Base-by-base conservation (phyloP, 371 early-diverging fungal genomes). In the Mucor plumbeus region DNA sequence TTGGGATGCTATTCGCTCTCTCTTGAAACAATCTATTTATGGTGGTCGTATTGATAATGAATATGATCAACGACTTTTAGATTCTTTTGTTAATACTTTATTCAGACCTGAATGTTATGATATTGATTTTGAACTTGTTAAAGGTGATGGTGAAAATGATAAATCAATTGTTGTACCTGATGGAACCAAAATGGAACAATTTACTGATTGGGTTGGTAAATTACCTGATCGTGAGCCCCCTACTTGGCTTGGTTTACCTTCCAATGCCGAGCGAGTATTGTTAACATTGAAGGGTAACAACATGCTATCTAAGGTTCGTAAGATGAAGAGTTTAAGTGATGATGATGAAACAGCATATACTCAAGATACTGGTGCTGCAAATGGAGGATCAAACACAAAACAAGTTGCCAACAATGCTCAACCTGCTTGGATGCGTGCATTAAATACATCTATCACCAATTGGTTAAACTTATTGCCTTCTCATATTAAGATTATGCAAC, bases 41-140 rank as follows among this genome's bases (percentile, higher is more conserved):
- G 99, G 99, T 74, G 98, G 97, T 47, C 92, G 97, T 65, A 92
- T 99, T 66, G 99, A 99, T 77, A 94, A 89, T 63, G 95, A 90
- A 33, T 91, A 87, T 58, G 99, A 99, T 79, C 96, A 96, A 68
- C 85, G 82, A 15, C 72, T 97, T 26, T 79, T 99, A 48, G 91
- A 94, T 43, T 90, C 92, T n/a, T 95, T 99, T 78, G 94, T 98
- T 11, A 85, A 90, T 47, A 75, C 86, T 2, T 78, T 97, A 61
- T 97, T 99, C 79, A 77, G 79, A 0, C 86, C 96, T n/a, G 85
- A 85, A 57, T 88, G 92, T 55, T 99, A 91, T 61, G 93, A 95
- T 65, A 69, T 90, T 26, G 90, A 92, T 69, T 97, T 94, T 73
- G 77, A 85, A 15, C 83, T 99, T 44, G 96, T 95, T 11, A 85